Evolutionary conservation across 768 basidiomycete genomes (phyloP), one percentile per base, ranked within the genome.

Genomic region (Hemileccinum impolitum): DNA sequence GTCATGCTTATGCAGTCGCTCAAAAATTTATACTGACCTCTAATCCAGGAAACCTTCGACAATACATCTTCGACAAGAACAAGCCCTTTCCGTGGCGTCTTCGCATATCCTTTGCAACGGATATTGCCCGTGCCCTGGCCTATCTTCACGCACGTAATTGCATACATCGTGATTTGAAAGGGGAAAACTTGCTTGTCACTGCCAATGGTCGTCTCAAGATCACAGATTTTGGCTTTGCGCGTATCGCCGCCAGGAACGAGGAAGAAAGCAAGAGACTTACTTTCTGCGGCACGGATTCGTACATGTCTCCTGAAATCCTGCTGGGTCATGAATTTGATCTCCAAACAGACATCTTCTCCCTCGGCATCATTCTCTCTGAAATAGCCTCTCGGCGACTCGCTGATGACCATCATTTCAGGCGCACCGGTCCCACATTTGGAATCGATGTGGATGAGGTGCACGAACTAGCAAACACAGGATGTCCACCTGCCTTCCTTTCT

Each of bases 151-250:
- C 95, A 13, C 81, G 95, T 36, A 88, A 90, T 65, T 87, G 86
- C 67, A 89, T 88, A 53, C 87, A 89, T 58, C 84, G 85, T 26
- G 95, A 99, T 70, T 77, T 99, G 55, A 99, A 99, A 68, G 94
- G 94, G 32, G 95, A 98, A 72, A 99, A 99, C 58, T 77, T 98
- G 23, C 81, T 98, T n/a, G 85, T 97, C 18, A 97, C 94, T 0
- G 72, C 85, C 32, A 99, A 99, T 60, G 90, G 92, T 18, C 83
- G 95, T 38, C 77, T 98, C 62, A 99, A 98, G 73, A 86, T 97
- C 58, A 96, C 94, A n/a, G 95, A 99, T 63, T 99, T 99, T 69
- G 95, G 95, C 1, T 95, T 97, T 59, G 93, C 94, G 4, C 80
- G 95, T 31, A 96, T 98, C 59, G 92, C 92, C 0, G 93, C 93